A percentile compares a stretch with the other conserved stretches of the same genome.
phyloP scores from a whole-genome alignment of 2,329 filamentous ascomycete genomes.

The Triangularia setosa region DNA sequence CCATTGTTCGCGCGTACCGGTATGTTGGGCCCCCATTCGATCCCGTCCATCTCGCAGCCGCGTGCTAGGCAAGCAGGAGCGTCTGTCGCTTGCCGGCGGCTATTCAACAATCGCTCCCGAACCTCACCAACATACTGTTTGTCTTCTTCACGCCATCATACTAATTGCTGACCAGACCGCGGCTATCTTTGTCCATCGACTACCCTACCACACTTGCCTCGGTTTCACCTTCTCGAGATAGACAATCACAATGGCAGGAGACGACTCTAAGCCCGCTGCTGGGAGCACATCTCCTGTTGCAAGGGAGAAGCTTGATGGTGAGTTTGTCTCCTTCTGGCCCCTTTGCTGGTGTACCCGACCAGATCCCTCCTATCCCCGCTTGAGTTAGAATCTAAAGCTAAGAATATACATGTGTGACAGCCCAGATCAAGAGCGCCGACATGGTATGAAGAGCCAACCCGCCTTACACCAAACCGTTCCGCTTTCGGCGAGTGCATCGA shows the following conservation, averaged over 20 bases:
- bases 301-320: conserved; percentile 75
- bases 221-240: neutral
- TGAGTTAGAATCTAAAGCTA: conserved; percentile 11
- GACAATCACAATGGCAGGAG: conserved; percentile 22
- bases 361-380: neutral
- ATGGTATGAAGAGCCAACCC: conserved; percentile 64
- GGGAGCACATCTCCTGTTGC: conserved; percentile 43
- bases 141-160: neutral
- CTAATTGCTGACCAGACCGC: neutral
- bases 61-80: neutral
- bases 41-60: neutral
- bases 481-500: conserved; percentile 1
- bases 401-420: conserved; percentile 44
- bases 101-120: neutral
- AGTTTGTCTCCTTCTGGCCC: conserved; percentile 20
- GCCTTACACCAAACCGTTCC: conserved; percentile 4
- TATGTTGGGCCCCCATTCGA: neutral
- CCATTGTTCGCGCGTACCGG: neutral
- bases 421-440: conserved; percentile 95
- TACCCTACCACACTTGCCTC: neutral
- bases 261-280: conserved; percentile 33
- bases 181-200: neutral
- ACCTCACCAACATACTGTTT: neutral
- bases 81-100: neutral
- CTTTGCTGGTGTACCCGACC: neutral